Base-by-base conservation (phyloP, 495 filamentous ascomycete species). In the Parachaetomium inaequale region DNA sequence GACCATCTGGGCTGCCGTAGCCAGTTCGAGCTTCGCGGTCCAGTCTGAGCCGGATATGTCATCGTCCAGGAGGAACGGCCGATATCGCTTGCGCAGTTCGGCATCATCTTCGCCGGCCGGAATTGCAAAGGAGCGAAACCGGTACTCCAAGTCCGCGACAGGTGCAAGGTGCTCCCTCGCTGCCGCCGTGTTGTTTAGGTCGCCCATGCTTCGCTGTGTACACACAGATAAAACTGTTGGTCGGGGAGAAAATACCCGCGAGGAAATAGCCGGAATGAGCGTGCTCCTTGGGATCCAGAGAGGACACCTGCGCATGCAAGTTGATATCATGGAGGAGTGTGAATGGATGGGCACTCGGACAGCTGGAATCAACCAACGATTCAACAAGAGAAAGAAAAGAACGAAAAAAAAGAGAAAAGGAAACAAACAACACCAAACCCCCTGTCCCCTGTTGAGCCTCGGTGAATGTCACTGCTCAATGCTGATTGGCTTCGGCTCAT, bases 111-210 rank as follows among this genome's bases (percentile, higher is more conserved):
- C 49, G 28, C 1, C 1, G 17, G 49, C n/a, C 11, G 12, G 29
- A n/a, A 53, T 36, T 14, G 29, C 2, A 53, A 36, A 53, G 2
- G 50, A 36, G 31, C 50, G 31, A 23, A 53, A 53, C 0, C 28
- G 50, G 29, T 19, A 52, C 29, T 3, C 29, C 7, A n/a, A 8
- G 31, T 53, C 31, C 31, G 31, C 29, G 7, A 53, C 31, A n/a
- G 50, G 17, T 6, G 11, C 8, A 0, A 19, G 15, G 17, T 21
- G 50, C 11, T 53, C 50, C 50, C 50, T 53, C 14, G 19, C 28
- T n/a, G 29, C 50, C 3, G 1, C 38, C 1, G 67, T 69, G 59
- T 80, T 77, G 68, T 80, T 80, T 12, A 80, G 66, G 45, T 80
- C 77, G 50, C 75, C 77, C 53, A 62, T 40, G 31, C 25, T 50